phyloP scores from a whole-genome alignment of 768 basidiomycete genomes.

The Rhizopogon roseolus region DNA sequence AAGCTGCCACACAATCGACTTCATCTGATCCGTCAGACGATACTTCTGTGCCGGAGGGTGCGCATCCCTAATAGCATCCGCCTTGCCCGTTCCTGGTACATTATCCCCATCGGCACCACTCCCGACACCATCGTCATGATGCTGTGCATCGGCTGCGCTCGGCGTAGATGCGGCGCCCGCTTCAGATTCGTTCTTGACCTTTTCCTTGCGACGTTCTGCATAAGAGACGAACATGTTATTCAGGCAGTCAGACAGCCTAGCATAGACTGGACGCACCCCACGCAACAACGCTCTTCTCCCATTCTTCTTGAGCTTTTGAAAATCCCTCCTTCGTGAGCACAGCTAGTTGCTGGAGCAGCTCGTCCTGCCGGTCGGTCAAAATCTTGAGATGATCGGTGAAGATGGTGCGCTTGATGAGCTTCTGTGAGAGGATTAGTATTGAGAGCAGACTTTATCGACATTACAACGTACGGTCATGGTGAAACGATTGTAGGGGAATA shows the following conservation, averaged over 20 bases:
- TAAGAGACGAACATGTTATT: too few species aligned
- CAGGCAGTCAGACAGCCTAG: too few species aligned
- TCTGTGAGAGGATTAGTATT: slow-evolving; percentile 40
- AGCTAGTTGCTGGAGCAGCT: slow-evolving; percentile 58
- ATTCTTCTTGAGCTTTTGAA: slow-evolving; percentile 67
- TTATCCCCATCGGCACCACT: slow-evolving; percentile 23
- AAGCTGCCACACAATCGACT: slow-evolving; percentile 72
- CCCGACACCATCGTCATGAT: slow-evolving; percentile 26
- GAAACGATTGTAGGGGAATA: slow-evolving; percentile 95
- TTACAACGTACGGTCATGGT: slow-evolving; percentile 71
- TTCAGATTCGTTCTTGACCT: slow-evolving; percentile 33
- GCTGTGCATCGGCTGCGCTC: slow-evolving; percentile 13
- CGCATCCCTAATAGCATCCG: slow-evolving; percentile 30
- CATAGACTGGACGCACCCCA: slow-evolving; percentile 51
- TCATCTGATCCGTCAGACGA: slow-evolving; percentile 77
- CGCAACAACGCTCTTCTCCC: slow-evolving; percentile 59
- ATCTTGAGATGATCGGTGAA: slow-evolving; percentile 68
- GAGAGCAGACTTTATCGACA: not conserved
- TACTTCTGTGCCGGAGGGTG: slow-evolving; percentile 77
- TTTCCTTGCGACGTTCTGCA: slow-evolving; percentile 55
- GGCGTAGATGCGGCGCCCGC: slow-evolving; percentile 24
- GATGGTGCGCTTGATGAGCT: slow-evolving; percentile 90
- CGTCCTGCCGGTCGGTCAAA: slow-evolving; percentile 63
- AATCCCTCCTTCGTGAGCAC: slow-evolving; percentile 62
- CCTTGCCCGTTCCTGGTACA: slow-evolving; percentile 14